phyloP scores from a whole-genome alignment of 371 early-diverging fungal species.

The Parasitella parasitica region DNA sequence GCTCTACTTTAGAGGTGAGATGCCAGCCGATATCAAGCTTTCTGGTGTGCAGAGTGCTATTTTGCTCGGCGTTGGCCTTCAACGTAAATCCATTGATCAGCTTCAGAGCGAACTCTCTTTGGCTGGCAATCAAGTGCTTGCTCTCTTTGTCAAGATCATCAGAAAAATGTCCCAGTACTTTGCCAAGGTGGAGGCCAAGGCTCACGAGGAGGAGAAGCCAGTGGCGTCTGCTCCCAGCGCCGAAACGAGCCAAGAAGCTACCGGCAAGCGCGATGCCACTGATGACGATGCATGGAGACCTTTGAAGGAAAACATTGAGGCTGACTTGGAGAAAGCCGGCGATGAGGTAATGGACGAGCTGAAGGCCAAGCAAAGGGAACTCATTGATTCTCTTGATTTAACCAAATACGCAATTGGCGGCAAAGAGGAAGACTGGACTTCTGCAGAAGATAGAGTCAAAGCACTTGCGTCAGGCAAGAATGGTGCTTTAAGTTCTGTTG shows the following conservation, averaged over 20 bases:
- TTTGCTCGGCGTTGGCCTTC: constrained; percentile 87
- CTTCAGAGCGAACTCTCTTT: constrained; percentile 84
- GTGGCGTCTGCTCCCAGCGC: too few relatives aligned
- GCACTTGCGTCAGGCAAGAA: constrained; percentile 40
- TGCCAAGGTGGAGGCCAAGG: constrained; percentile 55
- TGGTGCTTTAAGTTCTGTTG: constrained; percentile 58
- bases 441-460: constrained; percentile 61
- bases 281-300: constrained; percentile 91
- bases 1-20: constrained; percentile 72
- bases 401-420: constrained; percentile 75
- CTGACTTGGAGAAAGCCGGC: constrained; percentile 83
- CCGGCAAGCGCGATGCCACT: constrained; percentile 57
- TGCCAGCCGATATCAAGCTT: constrained; percentile 61
- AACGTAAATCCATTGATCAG: constrained; percentile 87
- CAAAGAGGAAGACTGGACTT: constrained; percentile 69
- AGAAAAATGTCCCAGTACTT: constrained; percentile 74
- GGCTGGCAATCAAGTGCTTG: constrained; percentile 85
- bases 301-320: constrained; percentile 65
- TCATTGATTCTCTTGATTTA: constrained; percentile 81
- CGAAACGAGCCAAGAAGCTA: constrained; percentile 17
- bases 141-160: constrained; percentile 89
- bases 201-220: constrained; percentile 38
- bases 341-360: constrained; percentile 64
- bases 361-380: constrained; percentile 77
- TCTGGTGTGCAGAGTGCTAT: constrained; percentile 89